Conservation (phyloP, 2,329 filamentous ascomycete genomes). For the Aspergillus glaucus region DNA sequence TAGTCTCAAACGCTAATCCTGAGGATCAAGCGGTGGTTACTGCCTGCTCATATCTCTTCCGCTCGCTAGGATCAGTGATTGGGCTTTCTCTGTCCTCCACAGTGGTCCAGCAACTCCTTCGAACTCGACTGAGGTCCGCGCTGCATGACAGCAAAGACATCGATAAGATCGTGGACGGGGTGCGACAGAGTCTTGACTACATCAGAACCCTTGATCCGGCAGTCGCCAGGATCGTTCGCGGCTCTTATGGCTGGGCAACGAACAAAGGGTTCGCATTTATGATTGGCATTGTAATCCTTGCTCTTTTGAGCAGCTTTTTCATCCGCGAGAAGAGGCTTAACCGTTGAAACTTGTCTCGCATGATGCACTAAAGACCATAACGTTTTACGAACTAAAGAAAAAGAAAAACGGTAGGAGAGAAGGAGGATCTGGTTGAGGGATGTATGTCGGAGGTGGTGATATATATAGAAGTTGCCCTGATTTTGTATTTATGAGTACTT, state of each 20-base stretch:
- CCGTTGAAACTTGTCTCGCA: conserved; percentile 15
- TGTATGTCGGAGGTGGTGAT: too few relatives aligned
- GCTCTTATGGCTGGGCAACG: conserved; percentile 58
- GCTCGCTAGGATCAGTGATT: conserved; percentile 60
- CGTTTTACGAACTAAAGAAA: too few relatives aligned
- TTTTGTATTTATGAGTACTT: too few relatives aligned
- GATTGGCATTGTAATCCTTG: conserved; percentile 45
- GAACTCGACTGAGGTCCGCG: conserved; percentile 48
- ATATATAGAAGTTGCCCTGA: too few relatives aligned
- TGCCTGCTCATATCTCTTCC: conserved; percentile 75
- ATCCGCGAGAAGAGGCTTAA: conserved; percentile 53
- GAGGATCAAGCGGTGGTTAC: conserved; percentile 69
- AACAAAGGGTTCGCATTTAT: conserved; percentile 48
- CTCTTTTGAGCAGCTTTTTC: conserved; percentile 42
- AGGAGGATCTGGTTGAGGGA: too few relatives aligned
- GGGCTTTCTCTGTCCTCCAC: conserved; percentile 66
- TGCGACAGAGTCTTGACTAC: conserved; percentile 64
- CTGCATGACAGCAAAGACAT: conserved; percentile 56
- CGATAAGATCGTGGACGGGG: conserved; percentile 59
- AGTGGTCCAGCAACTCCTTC: conserved; percentile 63
- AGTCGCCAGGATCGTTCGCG: conserved; percentile 54
- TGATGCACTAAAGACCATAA: neutral
- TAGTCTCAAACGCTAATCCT: conserved; percentile 60
- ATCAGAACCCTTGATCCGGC: conserved; percentile 59
- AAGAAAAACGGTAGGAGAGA: too few relatives aligned